Evolutionary conservation across 768 basidiomycete species (phyloP), one percentile per base, ranked within the genome.

Genomic region (Lactarius psammicola): DNA sequence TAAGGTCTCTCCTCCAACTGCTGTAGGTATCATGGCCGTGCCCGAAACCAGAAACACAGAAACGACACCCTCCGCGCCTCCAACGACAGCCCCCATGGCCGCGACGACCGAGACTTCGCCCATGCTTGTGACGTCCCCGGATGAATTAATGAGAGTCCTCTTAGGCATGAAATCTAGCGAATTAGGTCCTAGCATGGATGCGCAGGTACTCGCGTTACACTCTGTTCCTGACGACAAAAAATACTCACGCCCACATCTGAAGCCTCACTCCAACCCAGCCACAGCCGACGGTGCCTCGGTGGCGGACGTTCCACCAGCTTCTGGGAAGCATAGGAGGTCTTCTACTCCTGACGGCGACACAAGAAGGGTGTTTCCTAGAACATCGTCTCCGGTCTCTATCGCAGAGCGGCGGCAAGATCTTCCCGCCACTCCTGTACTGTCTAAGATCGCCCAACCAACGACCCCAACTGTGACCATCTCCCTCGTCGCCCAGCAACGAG

Each of bases 301-400:
- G 18, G 17, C 40, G 11, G 53, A 60, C 17, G 3, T 26, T 1
- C 38, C 53, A 23, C 15, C 28, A 17, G 20, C 33, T 30, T 28
- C 53, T 20, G 59, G 54, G 46, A 60, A 60, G 33, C 59, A 46
- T 23, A 38, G 7, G 30, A 38, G 63, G 63, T 44, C 63, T 33
- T 33, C 40, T 13, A 59, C 58, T 46, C 58, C 58, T 42, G 11
- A 28, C 17, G 42, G 34, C 13, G 59, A 65, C 31, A 17, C 23
- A 20, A 60, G 58, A 42, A 64, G 51, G 18, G 51, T 60, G 4
- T 20, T 17, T 34, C 40, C 31, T 10, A 44, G 38, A 34, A 54
- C n/a, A 36, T 10, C 11, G 26, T 40, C 57, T 40, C 51, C 34
- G 3, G 18, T 1, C 6, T 38, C 60, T 31, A 26, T 20, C 26